Evolutionary conservation across 352 stramenopile species (phyloP), one percentile per base, ranked within the genome.

Genomic region (Blastocystis sp.): DNA sequence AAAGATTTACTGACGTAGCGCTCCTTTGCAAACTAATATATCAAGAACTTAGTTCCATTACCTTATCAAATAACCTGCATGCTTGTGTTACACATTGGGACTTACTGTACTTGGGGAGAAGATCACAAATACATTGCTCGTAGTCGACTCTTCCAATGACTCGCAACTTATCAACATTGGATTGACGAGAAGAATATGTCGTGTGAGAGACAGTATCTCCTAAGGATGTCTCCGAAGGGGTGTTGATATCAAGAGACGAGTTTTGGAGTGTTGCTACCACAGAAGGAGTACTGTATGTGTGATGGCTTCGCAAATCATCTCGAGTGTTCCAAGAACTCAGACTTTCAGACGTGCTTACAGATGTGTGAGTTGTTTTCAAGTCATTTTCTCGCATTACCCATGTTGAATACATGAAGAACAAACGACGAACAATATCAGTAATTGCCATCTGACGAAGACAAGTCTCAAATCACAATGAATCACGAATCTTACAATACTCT

Each of bases 301-400:
- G 48, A 56, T 42, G 54, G 22, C 53, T 44, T 53, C 73, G 48
- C 17, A 66, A 44, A 22, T 84, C 73, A 17, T 40, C 68, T 24
- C 58, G 27, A 27, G 48, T 64, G 7, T 84, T 62, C 22, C 27
- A 68, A 19, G 48, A 37, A 24, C 62, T 75, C 30, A 40, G 42
- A 5, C 27, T 51, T 35, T 51, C 62, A 9, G 30, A 64, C 24
- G 44, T n/a, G 19, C 35, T 81, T 5, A 57, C 44, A 27, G 69
- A 60, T 22, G 44, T 37, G 4, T 42, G 35, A 27, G 53, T 30
- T 5, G 73, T 66, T 37, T 6, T 27, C 4, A 35, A 53, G 6
- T 84, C 73, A 13, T 58, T 42, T 53, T 84, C 73, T 53, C 73
- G 73, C 0, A 84, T 27, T 22, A 84, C 22, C 73, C 73, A 84